Conservation (phyloP, 805 yeast species). For the Yamadazyma insecticola region DNA sequence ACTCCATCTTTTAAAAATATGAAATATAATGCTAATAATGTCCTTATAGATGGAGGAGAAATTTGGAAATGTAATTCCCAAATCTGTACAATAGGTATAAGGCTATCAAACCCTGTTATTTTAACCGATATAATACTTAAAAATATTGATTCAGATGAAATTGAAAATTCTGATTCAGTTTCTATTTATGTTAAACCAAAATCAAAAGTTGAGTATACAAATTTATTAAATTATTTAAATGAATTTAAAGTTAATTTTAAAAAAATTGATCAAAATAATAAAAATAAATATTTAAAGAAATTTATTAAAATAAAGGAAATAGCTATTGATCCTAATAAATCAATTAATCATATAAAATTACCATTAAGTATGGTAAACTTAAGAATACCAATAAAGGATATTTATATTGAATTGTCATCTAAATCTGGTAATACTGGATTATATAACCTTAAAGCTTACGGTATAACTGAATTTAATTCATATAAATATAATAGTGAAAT, state of each 20-base stretch:
- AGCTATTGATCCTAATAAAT: conserved; percentile 9
- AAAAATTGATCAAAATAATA: conserved; percentile 1
- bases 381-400: conserved; percentile 26
- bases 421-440: conserved; percentile 11
- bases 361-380: conserved; percentile 32
- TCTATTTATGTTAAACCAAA: conserved; percentile 30
- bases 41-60: conserved; percentile 28
- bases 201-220: conserved; percentile 12
- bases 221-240: conserved; percentile 15
- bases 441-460: conserved; percentile 22
- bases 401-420: conserved; percentile 23
- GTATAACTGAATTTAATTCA: conserved; percentile 24
- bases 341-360: conserved; percentile 23
- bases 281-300: conserved; percentile 24
- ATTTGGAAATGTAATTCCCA: conserved; percentile 30
- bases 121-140: conserved; percentile 32
- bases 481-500: conserved; percentile 20
- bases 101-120: conserved; percentile 27
- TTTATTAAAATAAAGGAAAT: conserved; percentile 27
- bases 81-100: conserved; percentile 30
- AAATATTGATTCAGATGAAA: conserved; percentile 8
- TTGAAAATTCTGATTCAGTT: conserved; percentile 14
- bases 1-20: conserved; percentile 18
- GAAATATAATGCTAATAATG: conserved; percentile 36
- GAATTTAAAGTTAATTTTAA: conserved; percentile 9